A percentile compares a stretch with the other conserved stretches of the same genome.
Conservation (phyloP, 768 basidiomycete genomes). For the Calocybe cyanea region DNA sequence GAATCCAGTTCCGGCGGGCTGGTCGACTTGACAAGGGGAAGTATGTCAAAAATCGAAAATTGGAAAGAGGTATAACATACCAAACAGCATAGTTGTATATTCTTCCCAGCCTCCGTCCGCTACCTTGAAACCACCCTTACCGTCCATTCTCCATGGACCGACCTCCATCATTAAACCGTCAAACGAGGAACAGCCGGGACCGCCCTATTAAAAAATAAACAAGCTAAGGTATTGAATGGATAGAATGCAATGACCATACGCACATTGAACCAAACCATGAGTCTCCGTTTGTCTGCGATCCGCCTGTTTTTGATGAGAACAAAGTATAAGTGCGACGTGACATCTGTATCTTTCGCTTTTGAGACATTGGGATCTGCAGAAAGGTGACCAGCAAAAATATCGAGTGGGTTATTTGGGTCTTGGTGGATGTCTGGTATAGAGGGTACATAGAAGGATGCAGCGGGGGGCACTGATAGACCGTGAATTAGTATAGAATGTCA, state of each 20-base stretch:
- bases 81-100: slow-evolving; percentile 88
- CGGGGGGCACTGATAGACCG: slow-evolving; percentile 58
- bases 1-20: slow-evolving; percentile 94
- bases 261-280: slow-evolving; percentile 98
- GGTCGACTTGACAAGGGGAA: slow-evolving; percentile 67
- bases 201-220: slow-evolving; percentile 53
- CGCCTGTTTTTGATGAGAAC: slow-evolving; percentile 85
- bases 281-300: slow-evolving; percentile 81
- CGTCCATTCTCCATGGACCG: slow-evolving; percentile 86
- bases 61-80: slow-evolving; percentile 46
- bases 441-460: slow-evolving; percentile 81
- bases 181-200: slow-evolving; percentile 96
- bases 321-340: slow-evolving; percentile 82
- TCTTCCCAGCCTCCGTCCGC: slow-evolving; percentile 96
- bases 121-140: slow-evolving; percentile 64
- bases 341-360: slow-evolving; percentile 47
- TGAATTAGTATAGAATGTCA: slow-evolving; percentile 6
- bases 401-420: slow-evolving; percentile 65
- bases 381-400: slow-evolving; percentile 82
- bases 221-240: not conserved
- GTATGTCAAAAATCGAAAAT: slow-evolving; percentile 4
- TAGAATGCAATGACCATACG: slow-evolving; percentile 20
- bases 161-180: slow-evolving; percentile 98
- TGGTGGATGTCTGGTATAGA: slow-evolving; percentile 74
- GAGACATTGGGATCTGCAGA: slow-evolving; percentile 67